phyloP scores from a whole-genome alignment of 2,329 filamentous ascomycete genomes.

The Neopestalotiopsis sp. region DNA sequence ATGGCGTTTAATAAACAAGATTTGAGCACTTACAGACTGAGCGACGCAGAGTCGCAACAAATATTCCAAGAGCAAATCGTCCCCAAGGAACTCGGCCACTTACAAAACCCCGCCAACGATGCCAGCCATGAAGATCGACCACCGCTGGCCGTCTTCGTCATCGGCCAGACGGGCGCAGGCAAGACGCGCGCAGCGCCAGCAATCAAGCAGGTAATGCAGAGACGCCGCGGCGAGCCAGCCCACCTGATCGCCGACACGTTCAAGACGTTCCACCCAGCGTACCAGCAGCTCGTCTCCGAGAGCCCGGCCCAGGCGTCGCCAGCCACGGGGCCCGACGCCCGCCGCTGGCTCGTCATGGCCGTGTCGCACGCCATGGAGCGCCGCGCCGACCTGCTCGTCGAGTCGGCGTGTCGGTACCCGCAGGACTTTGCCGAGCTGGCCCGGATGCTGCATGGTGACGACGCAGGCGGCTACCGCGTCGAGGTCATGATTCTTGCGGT shows the following conservation, averaged over 20 bases:
- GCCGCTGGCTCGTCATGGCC: constrained; percentile 49
- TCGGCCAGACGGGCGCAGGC: constrained; percentile 55
- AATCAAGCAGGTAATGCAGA: constrained; percentile 38
- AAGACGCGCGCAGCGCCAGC: constrained; percentile 50
- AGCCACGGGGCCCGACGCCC: constrained; percentile 46
- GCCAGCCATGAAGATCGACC: background rate
- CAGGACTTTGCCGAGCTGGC: constrained; percentile 45
- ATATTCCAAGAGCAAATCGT: constrained; percentile 8
- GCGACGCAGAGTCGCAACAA: background rate
- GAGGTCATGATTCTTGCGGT: constrained; percentile 49
- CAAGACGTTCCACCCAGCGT: constrained; percentile 52
- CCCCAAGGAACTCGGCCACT: background rate
- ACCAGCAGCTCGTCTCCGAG: constrained; percentile 36
- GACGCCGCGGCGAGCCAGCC: constrained; percentile 26
- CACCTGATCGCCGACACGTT: constrained; percentile 56
- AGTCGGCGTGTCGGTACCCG: constrained; percentile 50
- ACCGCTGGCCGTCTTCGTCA: constrained; percentile 47
- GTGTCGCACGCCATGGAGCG: constrained; percentile 37
- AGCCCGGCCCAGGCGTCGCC: constrained; percentile 41
- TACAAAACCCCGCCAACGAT: background rate
- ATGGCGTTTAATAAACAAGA: background rate
- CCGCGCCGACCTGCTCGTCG: constrained; percentile 44
- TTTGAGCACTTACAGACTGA: background rate
- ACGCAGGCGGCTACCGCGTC: constrained; percentile 42
- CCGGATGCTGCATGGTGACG: constrained; percentile 33